These are phyloP conservation scores for Gastrodia elata DNA, from an alignment of 106 monocot genomes.

Conservation along the genomic window DNA sequence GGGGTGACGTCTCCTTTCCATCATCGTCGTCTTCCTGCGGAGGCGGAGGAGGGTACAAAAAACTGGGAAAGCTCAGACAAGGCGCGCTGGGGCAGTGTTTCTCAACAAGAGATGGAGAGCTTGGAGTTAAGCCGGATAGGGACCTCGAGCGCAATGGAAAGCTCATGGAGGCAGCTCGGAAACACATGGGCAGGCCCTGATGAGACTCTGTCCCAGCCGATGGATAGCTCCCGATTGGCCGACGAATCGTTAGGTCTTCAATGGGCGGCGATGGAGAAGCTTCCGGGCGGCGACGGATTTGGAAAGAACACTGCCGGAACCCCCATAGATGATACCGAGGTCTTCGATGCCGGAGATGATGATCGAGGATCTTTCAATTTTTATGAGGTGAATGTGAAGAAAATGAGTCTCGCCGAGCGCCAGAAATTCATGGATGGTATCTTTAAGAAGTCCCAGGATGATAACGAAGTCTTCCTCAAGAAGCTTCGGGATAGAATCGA, in stretches of 20 bases:
- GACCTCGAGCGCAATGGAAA: neutral
- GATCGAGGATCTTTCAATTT: constrained; percentile 4
- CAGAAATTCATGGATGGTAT: constrained; percentile 60
- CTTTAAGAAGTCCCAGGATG: constrained; percentile 56
- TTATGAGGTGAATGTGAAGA: constrained; percentile 46
- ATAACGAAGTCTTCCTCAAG: constrained; percentile 51
- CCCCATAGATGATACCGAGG: constrained; percentile 8
- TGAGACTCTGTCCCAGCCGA: neutral
- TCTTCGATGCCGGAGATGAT: constrained; percentile 1
- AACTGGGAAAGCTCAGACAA: too few relatives aligned
- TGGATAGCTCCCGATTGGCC: neutral
- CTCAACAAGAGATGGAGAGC: neutral
- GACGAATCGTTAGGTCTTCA: constrained; percentile 29
- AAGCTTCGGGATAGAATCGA: constrained; percentile 50
- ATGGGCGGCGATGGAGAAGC: constrained; percentile 44
- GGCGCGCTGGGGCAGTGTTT: too few relatives aligned
- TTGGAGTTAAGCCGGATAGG: neutral
- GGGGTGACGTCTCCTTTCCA: too few relatives aligned
- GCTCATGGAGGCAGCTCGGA: neutral
- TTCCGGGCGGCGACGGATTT: constrained; percentile 27
- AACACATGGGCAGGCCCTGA: neutral
- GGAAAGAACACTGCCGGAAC: constrained; percentile 9
- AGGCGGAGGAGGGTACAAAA: too few relatives aligned
- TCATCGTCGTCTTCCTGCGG: too few relatives aligned
- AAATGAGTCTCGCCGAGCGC: constrained; percentile 26